Conservation (phyloP, 2,329 filamentous ascomycete species). For the Apiospora saccharicola region DNA sequence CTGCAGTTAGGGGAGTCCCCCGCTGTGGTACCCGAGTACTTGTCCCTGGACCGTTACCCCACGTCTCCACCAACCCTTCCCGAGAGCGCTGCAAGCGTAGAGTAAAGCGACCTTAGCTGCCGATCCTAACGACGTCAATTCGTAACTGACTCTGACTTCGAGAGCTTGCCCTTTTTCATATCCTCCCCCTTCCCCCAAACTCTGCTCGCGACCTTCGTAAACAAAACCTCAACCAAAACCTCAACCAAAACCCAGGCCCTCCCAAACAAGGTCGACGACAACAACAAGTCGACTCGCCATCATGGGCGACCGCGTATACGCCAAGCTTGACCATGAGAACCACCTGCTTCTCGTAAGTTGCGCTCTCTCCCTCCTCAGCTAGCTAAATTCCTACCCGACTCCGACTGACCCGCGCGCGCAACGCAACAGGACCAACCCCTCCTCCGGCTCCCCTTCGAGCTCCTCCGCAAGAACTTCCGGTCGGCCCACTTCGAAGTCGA, state of each 20-base stretch:
- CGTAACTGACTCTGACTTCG: conserved; percentile 7
- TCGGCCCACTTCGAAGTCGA: conserved; percentile 80
- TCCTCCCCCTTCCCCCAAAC: background rate
- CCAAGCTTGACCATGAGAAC: conserved; percentile 75
- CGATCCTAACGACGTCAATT: conserved; percentile 21
- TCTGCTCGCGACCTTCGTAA: background rate
- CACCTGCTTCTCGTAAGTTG: conserved; percentile 75
- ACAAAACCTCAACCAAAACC: background rate
- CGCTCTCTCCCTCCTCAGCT: conserved; percentile 13
- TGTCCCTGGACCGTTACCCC: background rate
- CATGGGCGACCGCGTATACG: conserved; percentile 36
- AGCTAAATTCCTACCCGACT: background rate
- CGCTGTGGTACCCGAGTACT: background rate
- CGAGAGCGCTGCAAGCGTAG: conserved; percentile 1
- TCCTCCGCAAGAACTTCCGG: conserved; percentile 94
- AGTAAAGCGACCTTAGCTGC: background rate
- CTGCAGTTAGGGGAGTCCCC: background rate
- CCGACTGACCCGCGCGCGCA: background rate
- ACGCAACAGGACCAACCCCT: conserved; percentile 83
- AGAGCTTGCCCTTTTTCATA: background rate
- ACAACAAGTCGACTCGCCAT: background rate
- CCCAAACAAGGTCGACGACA: background rate
- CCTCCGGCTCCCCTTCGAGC: conserved; percentile 89
- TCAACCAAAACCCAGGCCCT: background rate
- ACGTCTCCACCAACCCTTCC: background rate